Evolutionary conservation across 1,139 yeast species (phyloP), one percentile per base, ranked within the genome.

Genomic region (Pneumocystis carinii): DNA sequence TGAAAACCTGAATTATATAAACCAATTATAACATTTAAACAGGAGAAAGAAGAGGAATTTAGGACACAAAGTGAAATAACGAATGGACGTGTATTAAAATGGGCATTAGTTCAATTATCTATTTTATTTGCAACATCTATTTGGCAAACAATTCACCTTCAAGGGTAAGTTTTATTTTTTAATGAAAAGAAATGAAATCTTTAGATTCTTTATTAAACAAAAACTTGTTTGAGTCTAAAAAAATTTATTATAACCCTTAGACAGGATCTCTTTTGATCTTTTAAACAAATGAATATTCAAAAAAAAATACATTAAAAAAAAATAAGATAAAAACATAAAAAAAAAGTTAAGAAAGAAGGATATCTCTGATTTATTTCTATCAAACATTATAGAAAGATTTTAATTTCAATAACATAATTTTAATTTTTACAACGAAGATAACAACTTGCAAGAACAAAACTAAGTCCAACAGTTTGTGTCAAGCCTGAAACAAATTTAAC

Each of bases 1-100:
- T 32, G 35, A 32, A 12, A 19, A 5, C 19, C 19, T n/a, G 7
- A 5, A n/a, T n/a, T 17, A 15, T 29, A 35, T 59, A 5, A 12
- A 17, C 5, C 27, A 7, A 4, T 59, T 27, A 41, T 38, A 55
- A 48, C 55, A 15, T 29, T 3, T 10, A 6, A 10, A 32, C 36
- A 64, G 66, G 87, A 83, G 66, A 82, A 89, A 69, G 94, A 86
- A 72, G 83, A 83, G 12, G 72, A 72, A 59, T 86, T 86, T 73
- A 77, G 94, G 71, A 86, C 86, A 70, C 79, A 80, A 67, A 80
- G 85, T 62, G 94, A 86, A 72, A 67, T 77, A 27, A 85, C 86
- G 6, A 85, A 86, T 71, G 78, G 83, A 14, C 79, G 81, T 59
- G 88, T 85, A 19, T 80, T 84, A 62, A 75, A 79, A 71, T 85